Conservation (phyloP, 495 filamentous ascomycete genomes). For the Neurospora intermedia region DNA sequence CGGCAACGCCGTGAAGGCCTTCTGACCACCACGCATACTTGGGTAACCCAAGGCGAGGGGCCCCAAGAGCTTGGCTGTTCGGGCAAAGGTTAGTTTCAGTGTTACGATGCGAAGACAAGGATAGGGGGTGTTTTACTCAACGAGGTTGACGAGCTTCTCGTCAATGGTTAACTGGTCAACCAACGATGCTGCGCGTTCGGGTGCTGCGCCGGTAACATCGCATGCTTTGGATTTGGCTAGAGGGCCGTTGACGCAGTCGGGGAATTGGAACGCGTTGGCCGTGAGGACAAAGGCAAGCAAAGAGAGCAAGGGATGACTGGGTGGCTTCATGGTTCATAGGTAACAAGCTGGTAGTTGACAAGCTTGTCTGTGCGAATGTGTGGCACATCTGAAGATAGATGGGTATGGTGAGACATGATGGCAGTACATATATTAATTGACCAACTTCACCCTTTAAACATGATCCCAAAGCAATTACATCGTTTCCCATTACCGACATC, state of each 20-base stretch:
- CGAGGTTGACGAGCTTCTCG: constrained; percentile 30
- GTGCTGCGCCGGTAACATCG: background rate
- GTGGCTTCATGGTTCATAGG: background rate
- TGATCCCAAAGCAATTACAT: background rate
- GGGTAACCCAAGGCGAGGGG: constrained; percentile 29
- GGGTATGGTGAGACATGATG: background rate
- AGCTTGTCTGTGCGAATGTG: background rate
- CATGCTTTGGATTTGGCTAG: background rate
- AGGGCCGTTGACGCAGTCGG: background rate
- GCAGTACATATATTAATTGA: background rate
- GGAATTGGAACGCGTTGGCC: constrained; percentile 5
- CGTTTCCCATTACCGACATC: background rate
- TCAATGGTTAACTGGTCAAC: constrained; percentile 28
- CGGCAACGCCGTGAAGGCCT: constrained; percentile 38
- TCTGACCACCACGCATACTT: constrained; percentile 45
- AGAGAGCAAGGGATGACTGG: background rate
- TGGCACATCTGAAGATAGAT: background rate
- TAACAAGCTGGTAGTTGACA: background rate
- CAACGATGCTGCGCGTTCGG: constrained; percentile 25
- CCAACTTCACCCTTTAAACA: background rate
- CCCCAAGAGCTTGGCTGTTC: constrained; percentile 24
- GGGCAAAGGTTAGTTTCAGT: background rate
- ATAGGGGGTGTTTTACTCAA: background rate
- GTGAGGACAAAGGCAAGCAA: background rate
- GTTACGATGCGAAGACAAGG: background rate